Evolutionary conservation across 129 eudicot genomes (phyloP), one percentile per base, ranked within the genome.

Genomic region (Pseudognaphalium luteoalbum): DNA sequence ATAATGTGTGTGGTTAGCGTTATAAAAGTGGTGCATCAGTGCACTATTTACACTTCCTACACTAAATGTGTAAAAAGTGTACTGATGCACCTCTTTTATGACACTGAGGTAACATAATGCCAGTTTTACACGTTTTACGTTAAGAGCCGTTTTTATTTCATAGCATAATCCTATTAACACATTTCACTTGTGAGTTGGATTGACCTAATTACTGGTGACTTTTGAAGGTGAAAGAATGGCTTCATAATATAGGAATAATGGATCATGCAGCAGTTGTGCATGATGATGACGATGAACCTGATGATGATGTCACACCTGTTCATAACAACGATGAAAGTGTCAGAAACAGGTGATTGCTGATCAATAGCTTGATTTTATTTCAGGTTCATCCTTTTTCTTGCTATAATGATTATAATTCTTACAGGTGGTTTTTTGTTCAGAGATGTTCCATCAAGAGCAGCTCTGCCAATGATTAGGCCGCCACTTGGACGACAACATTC

Each of bases 381-480:
- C 74, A 66, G 75, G 73, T 37, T 47, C 37, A 59, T 64, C 19
- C 33, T 70, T 60, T 81, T 83, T 83, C 78, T 85, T 81, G 81
- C 79, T 82, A 75, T 83, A 83, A 81, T 89, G 83, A 76, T 72
- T 81, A 85, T 87, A 73, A 78, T 87, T 81, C 95, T 89, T 85
- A 86, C 91, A 83, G 91, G 93, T 85, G 77, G 77, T 91, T 91
- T 91, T 89, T 86, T 88, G 93, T 94, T 89, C 93, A 94, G 99
- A 89, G 96, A 94, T 87, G 97, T 94, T 80, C 99, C 99, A 39
- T 94, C 99, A 64, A 86, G 87, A 75, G 99, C 99, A 44, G 99
- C 94, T 25, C 77, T 94, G 57, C 94, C 97, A 71, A 84, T 94
- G 78, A 94, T 94, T 44, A 86, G 97, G 29, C 97, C 99, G 68